These are phyloP conservation scores for Gelatoporia subvermispora DNA, from an alignment of 768 basidiomycete species.

Conservation along the genomic window DNA sequence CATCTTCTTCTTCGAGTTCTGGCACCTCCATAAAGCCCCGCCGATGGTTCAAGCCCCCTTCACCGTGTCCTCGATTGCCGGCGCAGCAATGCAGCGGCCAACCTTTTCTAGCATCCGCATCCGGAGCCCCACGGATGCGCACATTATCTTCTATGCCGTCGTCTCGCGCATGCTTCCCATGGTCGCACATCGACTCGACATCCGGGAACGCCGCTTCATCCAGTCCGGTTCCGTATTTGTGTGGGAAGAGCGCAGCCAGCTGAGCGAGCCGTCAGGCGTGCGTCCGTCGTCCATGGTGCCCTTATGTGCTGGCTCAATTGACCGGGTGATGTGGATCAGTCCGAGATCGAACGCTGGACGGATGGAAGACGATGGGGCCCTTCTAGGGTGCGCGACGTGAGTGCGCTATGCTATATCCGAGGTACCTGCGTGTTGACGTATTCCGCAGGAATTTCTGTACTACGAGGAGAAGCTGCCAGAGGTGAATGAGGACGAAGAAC, in stretches of 20 bases:
- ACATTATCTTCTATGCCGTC: slow-evolving; percentile 73
- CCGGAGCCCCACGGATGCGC: slow-evolving; percentile 61
- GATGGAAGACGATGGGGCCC: slow-evolving; percentile 72
- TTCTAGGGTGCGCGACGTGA: slow-evolving; percentile 70
- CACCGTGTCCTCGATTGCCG: too few relatives aligned
- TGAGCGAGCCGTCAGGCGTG: slow-evolving; percentile 63
- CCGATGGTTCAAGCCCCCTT: too few relatives aligned
- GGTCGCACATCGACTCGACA: slow-evolving; percentile 67
- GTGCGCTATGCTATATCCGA: slow-evolving; percentile 12
- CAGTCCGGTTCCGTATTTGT: slow-evolving; percentile 69
- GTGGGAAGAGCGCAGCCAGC: slow-evolving; percentile 77
- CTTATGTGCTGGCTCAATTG: background rate
- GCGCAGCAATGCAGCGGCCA: slow-evolving; percentile 42
- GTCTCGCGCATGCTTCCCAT: slow-evolving; percentile 52
- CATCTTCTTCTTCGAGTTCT: too few relatives aligned
- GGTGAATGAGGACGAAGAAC: slow-evolving; percentile 16
- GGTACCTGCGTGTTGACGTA: background rate
- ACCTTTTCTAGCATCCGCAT: slow-evolving; percentile 65
- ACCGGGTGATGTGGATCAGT: slow-evolving; percentile 29
- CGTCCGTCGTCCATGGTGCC: slow-evolving; percentile 16
- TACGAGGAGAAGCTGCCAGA: slow-evolving; percentile 63
- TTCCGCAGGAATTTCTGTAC: slow-evolving; percentile 64
- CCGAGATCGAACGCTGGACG: slow-evolving; percentile 80
- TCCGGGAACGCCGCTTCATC: slow-evolving; percentile 68
- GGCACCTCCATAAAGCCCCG: too few relatives aligned